phyloP scores from a whole-genome alignment of 305 asterid species.

The Fraxinus sp. region DNA sequence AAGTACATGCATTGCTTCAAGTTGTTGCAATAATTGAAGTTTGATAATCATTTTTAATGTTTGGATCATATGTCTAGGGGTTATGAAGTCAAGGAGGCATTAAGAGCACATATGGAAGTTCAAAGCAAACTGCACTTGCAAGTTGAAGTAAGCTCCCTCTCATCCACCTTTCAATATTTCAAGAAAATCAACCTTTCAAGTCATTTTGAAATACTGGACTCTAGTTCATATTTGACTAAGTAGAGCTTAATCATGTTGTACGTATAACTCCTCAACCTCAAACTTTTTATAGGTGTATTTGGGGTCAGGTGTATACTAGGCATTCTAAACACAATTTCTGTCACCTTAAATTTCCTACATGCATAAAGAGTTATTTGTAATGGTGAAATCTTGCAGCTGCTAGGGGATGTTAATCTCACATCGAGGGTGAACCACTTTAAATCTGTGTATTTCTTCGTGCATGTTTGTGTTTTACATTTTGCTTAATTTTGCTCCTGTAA shows the following conservation, averaged over 20 bases:
- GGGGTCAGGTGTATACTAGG: neutral
- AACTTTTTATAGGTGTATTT: neutral
- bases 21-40: neutral
- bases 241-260: neutral
- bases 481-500: neutral
- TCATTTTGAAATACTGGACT: neutral
- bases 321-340: neutral
- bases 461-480: neutral
- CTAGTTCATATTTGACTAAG: neutral
- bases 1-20: constrained; percentile 4
- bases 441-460: neutral
- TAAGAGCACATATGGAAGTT: constrained; percentile 90
- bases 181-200: neutral
- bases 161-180: neutral
- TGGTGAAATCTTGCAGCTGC: neutral
- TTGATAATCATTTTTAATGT: constrained; percentile 4
- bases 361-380: neutral
- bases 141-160: constrained; percentile 69
- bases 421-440: neutral
- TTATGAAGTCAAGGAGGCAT: constrained; percentile 80
- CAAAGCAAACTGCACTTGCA: constrained; percentile 80
- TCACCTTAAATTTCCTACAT: neutral
- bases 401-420: neutral
- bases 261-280: neutral
- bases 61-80: constrained; percentile 33